Base-by-base conservation (phyloP, 441 rosid genomes). In the Croton laevigatus region DNA sequence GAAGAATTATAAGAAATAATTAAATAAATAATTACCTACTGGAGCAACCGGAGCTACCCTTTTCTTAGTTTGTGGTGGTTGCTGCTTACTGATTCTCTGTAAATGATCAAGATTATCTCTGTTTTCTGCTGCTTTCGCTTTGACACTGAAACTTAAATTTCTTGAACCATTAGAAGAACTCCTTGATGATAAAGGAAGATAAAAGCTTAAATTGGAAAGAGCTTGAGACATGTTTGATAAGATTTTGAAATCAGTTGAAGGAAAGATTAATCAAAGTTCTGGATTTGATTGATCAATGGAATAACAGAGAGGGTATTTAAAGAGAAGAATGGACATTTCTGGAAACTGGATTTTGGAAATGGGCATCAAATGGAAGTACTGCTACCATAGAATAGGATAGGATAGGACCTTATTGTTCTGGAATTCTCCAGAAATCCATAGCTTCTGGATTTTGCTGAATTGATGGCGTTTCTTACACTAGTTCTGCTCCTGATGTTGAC, bases 71-170 rank as follows among this genome's bases (percentile, higher is more conserved):
- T 67, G 85, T 27, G 69, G 37, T 62, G 71, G 82, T 8, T 52
- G 81, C 37, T 69, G 53, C 53, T 49, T 69, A 19, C 5, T 16
- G 32, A 71, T 68, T 71, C 85, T 81, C 72, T 81, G 84, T 71
- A 84, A 52, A 70, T 73, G 83, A 58, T 85, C 90, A 34, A 86
- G 84, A 71, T 73, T 85, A 32, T 83, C 85, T 74, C 84, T 76
- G 69, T 55, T 58, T 16, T 79, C 83, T 5, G 71, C 66, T 42
- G 83, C 75, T 73, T 66, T 32, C 13, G 80, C 87, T 73, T 59
- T 75, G 67, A 81, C 42, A 70, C 36, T 19, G 13, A 57, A 61
- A 38, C 8, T 42, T 49, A 40, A 52, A 52, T 22, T 54, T 70
- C 77, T 46, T 32, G 71, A 44, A 32, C 6, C 17, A 17, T 36